A percentile compares a stretch with the other conserved stretches of the same genome.
phyloP scores from a whole-genome alignment of 2,329 filamentous ascomycete species.

The Ilyonectria mors-panacis region DNA sequence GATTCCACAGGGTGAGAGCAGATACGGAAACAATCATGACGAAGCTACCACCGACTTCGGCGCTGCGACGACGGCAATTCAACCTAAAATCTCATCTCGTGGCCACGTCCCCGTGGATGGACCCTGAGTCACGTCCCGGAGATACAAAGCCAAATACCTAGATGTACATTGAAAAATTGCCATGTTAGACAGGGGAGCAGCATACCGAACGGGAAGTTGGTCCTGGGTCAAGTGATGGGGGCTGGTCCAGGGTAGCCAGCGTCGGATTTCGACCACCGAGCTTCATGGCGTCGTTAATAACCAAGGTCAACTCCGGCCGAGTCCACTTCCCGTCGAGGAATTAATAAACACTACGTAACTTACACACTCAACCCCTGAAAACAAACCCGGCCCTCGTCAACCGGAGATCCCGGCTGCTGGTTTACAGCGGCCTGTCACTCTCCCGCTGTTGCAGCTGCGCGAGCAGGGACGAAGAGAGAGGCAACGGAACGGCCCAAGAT shows the following conservation, averaged over 20 bases:
- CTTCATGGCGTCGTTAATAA: background rate
- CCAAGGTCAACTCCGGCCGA: background rate
- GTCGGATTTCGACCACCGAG: conserved; percentile 23
- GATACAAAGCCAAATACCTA: conserved; percentile 18
- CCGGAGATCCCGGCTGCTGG: conserved; percentile 6
- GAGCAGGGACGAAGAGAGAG: background rate
- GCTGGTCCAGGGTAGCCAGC: conserved; percentile 13
- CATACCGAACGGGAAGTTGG: background rate
- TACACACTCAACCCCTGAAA: background rate
- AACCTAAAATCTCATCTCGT: conserved; percentile 13
- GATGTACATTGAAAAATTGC: conserved; percentile 5
- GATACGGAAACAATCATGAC: background rate
- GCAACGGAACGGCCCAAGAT: background rate
- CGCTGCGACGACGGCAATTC: background rate
- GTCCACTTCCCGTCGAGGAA: background rate
- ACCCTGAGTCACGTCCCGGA: conserved; percentile 11
- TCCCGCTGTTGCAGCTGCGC: conserved; percentile 1
- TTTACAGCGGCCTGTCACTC: background rate
- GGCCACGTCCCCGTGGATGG: conserved; percentile 2
- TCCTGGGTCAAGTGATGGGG: conserved; percentile 2
- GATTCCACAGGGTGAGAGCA: background rate
- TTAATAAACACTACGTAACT: background rate
- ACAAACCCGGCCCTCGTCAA: background rate
- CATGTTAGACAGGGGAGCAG: background rate
- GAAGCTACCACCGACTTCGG: conserved; percentile 6